These are phyloP conservation scores for Eutypella sp. DNA, from an alignment of 2,329 filamentous ascomycete species.

Conservation along the genomic window DNA sequence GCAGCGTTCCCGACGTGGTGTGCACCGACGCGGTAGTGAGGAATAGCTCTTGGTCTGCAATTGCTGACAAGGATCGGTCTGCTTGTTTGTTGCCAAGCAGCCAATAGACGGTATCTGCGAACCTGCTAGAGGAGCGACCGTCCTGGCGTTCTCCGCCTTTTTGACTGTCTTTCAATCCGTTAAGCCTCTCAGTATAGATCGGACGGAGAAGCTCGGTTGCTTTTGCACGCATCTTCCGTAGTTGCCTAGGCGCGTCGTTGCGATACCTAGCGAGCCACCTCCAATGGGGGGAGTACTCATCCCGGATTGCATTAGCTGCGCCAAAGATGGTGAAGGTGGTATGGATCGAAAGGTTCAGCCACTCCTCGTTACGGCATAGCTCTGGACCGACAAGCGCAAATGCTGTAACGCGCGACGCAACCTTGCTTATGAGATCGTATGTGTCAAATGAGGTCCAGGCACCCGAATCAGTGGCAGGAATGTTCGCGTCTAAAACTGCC, in stretches of 20 bases:
- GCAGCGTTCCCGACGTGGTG: background rate
- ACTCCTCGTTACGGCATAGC: background rate
- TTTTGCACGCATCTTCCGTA: background rate
- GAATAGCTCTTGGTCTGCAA: background rate
- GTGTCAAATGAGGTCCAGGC: constrained; percentile 1
- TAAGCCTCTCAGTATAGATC: background rate
- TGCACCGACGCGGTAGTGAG: background rate
- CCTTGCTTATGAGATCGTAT: background rate
- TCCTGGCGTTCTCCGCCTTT: too few relatives aligned
- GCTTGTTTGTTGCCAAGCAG: background rate
- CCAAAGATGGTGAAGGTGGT: background rate
- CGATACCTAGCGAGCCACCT: background rate
- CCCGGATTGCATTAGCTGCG: background rate
- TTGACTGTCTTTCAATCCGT: too few relatives aligned
- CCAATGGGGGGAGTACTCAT: background rate
- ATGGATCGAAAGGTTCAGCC: background rate
- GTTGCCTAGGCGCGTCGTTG: background rate
- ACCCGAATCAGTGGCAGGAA: background rate
- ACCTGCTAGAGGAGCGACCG: too few relatives aligned
- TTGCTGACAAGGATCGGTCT: background rate
- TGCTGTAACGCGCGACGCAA: background rate
- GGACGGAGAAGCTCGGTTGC: background rate
- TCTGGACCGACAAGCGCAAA: background rate
- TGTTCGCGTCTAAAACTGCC: background rate
- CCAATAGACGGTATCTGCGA: background rate